A percentile compares a stretch with the other conserved stretches of the same genome.
phyloP scores from a whole-genome alignment of 2,329 filamentous ascomycete species.

The Ploettnerulaceae sp. region DNA sequence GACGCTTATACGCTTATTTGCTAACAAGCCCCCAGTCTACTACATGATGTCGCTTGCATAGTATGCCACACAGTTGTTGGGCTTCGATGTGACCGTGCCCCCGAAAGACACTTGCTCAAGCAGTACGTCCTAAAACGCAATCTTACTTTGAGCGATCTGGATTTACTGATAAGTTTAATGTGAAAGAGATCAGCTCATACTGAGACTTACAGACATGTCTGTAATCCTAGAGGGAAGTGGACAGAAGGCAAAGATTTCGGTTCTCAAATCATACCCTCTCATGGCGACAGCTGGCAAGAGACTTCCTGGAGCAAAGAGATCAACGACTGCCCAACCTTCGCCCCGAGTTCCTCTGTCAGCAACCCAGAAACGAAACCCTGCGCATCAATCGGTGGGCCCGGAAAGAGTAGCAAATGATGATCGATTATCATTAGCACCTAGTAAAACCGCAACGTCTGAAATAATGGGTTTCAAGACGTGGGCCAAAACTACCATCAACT shows the following conservation, averaged over 20 bases:
- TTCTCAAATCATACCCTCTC: conserved; percentile 23
- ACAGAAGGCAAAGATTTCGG: conserved; percentile 18
- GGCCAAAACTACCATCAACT: conserved; percentile 25
- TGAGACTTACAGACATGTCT: conserved; percentile 26
- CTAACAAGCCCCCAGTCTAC: conserved; percentile 19
- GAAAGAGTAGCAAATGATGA: background rate
- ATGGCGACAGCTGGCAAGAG: conserved; percentile 12
- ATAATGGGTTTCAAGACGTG: conserved; percentile 24
- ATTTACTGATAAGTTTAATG: background rate
- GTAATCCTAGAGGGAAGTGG: conserved; percentile 25
- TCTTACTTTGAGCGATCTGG: background rate
- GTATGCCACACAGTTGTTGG: conserved; percentile 27
- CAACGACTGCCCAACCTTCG: conserved; percentile 13
- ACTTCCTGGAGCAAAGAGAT: conserved; percentile 2
- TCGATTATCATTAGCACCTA: background rate
- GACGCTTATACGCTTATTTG: background rate
- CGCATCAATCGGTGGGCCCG: background rate
- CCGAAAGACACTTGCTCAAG: conserved; percentile 29
- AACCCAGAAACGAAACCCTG: too few relatives aligned
- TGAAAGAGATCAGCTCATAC: conserved; percentile 29
- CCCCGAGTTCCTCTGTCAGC: conserved; percentile 1
- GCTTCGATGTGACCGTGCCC: conserved; percentile 30
- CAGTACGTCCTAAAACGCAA: conserved; percentile 17
- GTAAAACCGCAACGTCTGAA: conserved; percentile 1
- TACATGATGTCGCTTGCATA: conserved; percentile 31